Evolutionary conservation across 805 yeast species (phyloP).

Genomic region (Saturnispora diversa): DNA sequence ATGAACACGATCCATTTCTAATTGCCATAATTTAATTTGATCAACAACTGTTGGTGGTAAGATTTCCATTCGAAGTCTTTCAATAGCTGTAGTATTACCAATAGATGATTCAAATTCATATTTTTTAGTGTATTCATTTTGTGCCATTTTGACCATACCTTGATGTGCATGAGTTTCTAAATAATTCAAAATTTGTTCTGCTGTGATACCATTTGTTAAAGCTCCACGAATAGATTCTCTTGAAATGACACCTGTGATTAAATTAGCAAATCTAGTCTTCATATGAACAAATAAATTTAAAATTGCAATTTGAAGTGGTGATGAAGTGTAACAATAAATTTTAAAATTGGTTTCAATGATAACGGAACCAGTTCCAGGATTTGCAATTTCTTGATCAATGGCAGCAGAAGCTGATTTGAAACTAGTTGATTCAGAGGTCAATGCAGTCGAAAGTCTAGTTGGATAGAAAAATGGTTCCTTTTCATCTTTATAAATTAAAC

Average conservation of each 20-base stretch:
- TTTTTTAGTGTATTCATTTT: constrained; percentile 58
- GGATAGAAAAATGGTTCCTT: constrained; percentile 70
- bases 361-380: constrained; percentile 51
- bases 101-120: constrained; percentile 52
- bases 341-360: constrained; percentile 92
- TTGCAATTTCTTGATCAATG: constrained; percentile 53
- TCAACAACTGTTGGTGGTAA: constrained; percentile 95
- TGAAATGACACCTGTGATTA: constrained; percentile 90
- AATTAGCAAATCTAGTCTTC: constrained; percentile 75
- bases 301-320: constrained; percentile 92
- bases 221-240: constrained; percentile 88
- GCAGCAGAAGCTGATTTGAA: constrained; percentile 68
- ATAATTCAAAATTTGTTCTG: constrained; percentile 88
- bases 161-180: constrained; percentile 90
- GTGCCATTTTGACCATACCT: constrained; percentile 72
- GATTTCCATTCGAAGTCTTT: constrained; percentile 48
- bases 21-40: constrained; percentile 92
- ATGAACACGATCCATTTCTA: constrained; percentile 87
- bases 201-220: constrained; percentile 78
- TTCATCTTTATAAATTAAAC: constrained; percentile 57
- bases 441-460: constrained; percentile 79
- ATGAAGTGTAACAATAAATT: constrained; percentile 84
- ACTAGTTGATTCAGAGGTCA: constrained; percentile 76
- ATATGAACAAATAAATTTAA: constrained; percentile 81
- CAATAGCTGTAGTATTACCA: constrained; percentile 31